Evolutionary conservation across 176 grass and related monocot genomes (phyloP).

Genomic region (Bothriochloa decipiens): DNA sequence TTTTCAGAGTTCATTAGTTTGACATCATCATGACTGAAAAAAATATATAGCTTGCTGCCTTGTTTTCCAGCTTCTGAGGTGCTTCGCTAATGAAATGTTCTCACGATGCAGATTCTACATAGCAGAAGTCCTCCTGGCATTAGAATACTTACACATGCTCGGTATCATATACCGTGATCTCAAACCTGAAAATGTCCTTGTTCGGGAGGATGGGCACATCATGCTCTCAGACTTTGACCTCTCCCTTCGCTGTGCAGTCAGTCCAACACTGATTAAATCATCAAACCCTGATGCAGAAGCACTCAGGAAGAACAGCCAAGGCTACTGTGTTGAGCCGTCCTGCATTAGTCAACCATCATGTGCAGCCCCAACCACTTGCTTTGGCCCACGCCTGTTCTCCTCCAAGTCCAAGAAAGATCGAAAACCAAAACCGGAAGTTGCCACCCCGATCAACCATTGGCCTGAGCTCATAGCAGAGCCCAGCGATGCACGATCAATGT

Average conservation of each 20-base stretch:
- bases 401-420: slow-evolving; percentile 63
- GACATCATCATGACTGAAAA: neutral
- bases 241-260: slow-evolving; percentile 77
- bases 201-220: slow-evolving; percentile 86
- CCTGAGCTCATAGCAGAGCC: slow-evolving; percentile 66
- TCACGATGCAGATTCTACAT: slow-evolving; percentile 70
- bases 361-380: slow-evolving; percentile 56
- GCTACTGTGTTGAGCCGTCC: slow-evolving; percentile 54
- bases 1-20: neutral
- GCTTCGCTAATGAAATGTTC: slow-evolving; percentile 10
- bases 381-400: slow-evolving; percentile 60
- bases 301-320: slow-evolving; percentile 42
- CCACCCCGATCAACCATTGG: slow-evolving; percentile 57
- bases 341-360: slow-evolving; percentile 56
- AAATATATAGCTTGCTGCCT: neutral
- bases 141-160: slow-evolving; percentile 89
- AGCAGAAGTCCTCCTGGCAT: slow-evolving; percentile 73
- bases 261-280: slow-evolving; percentile 66
- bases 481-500: slow-evolving; percentile 59
- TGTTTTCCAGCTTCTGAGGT: slow-evolving; percentile 1
- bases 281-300: slow-evolving; percentile 55
- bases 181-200: slow-evolving; percentile 84
- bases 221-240: slow-evolving; percentile 89
- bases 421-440: slow-evolving; percentile 51
- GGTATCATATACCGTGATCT: slow-evolving; percentile 88